Evolutionary conservation across 192 early-diverging fungal genomes (phyloP).

Genomic region (Anaeromyces robustus): DNA sequence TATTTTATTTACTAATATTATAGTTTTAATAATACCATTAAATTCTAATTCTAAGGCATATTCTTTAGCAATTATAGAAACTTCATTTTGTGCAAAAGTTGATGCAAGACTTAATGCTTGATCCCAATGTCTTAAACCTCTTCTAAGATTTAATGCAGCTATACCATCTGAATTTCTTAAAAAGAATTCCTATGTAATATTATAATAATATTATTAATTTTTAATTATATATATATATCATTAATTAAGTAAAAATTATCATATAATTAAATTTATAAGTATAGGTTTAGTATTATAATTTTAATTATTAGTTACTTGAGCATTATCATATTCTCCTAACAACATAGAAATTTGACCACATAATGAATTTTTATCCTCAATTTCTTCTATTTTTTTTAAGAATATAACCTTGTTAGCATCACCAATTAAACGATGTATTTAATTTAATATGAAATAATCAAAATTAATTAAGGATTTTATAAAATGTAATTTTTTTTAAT

Average conservation of each 20-base stretch:
- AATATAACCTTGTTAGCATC: constrained; percentile 28
- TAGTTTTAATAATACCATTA: constrained; percentile 5
- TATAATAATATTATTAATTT: too few species aligned
- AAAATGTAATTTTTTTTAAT: too few species aligned
- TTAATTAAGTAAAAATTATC: too few species aligned
- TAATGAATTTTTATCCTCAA: constrained; percentile 22
- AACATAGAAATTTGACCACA: constrained; percentile 25
- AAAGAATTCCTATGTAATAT: constrained; percentile 16
- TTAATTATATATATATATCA: too few species aligned
- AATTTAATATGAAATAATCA: not conserved
- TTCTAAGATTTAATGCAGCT: constrained; percentile 22
- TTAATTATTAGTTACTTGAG: constrained; percentile 14
- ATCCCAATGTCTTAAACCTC: constrained; percentile 31
- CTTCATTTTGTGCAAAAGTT: constrained; percentile 20
- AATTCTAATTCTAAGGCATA: constrained; percentile 30
- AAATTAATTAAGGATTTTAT: too few species aligned
- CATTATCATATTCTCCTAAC: constrained; percentile 20
- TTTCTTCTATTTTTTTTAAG: constrained; percentile 14
- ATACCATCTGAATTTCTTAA: constrained; percentile 20
- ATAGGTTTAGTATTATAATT: not conserved
- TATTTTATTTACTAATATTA: too few species aligned
- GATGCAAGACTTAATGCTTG: constrained; percentile 24
- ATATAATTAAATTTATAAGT: too few species aligned
- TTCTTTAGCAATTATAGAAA: constrained; percentile 26
- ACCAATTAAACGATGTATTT: constrained; percentile 15